Conservation (phyloP, 2,329 filamentous ascomycete genomes). For the Arthrobotrys entomopaga region DNA sequence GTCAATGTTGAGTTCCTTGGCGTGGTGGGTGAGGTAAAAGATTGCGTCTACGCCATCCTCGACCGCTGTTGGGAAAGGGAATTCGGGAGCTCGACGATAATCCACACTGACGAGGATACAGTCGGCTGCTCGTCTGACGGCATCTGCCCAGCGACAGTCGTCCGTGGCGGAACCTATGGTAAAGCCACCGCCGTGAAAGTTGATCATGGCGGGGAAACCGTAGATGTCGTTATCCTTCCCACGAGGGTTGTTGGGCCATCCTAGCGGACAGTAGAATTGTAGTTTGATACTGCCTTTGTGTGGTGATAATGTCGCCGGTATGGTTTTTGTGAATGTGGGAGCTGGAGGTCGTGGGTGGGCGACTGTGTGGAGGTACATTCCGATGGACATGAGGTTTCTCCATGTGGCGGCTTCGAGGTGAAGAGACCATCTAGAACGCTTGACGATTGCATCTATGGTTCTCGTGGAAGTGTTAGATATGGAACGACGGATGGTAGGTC, state of each 20-base stretch:
- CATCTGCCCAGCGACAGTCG: slow-evolving; percentile 71
- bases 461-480: slow-evolving; percentile 49
- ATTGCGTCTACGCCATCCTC: slow-evolving; percentile 74
- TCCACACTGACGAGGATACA: slow-evolving; percentile 73
- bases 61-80: slow-evolving; percentile 72
- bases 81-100: slow-evolving; percentile 74
- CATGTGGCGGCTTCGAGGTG: slow-evolving; percentile 73
- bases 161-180: slow-evolving; percentile 72
- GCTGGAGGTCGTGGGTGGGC: slow-evolving; percentile 70
- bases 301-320: slow-evolving; percentile 66
- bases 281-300: slow-evolving; percentile 66
- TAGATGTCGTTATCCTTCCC: slow-evolving; percentile 38
- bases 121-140: slow-evolving; percentile 67
- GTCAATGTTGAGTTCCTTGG: slow-evolving; percentile 70
- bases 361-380: slow-evolving; percentile 74
- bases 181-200: slow-evolving; percentile 76
- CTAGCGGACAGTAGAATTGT: slow-evolving; percentile 70
- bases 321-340: slow-evolving; percentile 70
- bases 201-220: slow-evolving; percentile 69
- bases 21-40: slow-evolving; percentile 70
- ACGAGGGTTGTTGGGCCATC: slow-evolving; percentile 50
- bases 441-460: slow-evolving; percentile 42
- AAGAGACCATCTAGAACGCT: slow-evolving; percentile 68
- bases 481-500: slow-evolving; percentile 47
- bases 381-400: slow-evolving; percentile 74